phyloP scores from a whole-genome alignment of 2,329 filamentous ascomycete species.

The Erysiphe pulchra region DNA sequence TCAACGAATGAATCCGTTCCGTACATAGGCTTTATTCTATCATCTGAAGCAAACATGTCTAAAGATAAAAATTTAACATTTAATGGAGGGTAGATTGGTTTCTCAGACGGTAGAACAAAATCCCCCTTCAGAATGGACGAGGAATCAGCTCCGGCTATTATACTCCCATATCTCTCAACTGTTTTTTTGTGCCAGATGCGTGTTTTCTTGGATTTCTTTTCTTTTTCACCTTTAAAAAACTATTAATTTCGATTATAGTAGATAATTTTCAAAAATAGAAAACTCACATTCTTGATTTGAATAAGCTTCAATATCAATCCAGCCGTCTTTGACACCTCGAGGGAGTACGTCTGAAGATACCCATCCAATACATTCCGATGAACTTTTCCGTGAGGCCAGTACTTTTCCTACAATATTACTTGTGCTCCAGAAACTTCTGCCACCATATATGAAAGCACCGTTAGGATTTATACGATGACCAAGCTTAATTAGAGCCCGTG shows the following conservation, averaged over 20 bases:
- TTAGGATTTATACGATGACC: slow-evolving; percentile 36
- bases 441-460: slow-evolving; percentile 34
- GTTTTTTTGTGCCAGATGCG: slow-evolving; percentile 33
- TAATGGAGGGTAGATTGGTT: slow-evolving; percentile 20
- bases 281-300: slow-evolving; percentile 9
- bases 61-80: slow-evolving; percentile 25
- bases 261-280: neutral
- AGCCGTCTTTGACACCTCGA: slow-evolving; percentile 24
- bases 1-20: too few species aligned
- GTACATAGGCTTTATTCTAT: slow-evolving; percentile 2
- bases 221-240: slow-evolving; percentile 1
- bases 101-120: slow-evolving; percentile 34
- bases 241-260: neutral
- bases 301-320: slow-evolving; percentile 31
- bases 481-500: slow-evolving; percentile 28
- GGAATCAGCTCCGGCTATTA: slow-evolving; percentile 30
- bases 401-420: slow-evolving; percentile 38
- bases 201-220: slow-evolving; percentile 17
- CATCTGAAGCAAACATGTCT: slow-evolving; percentile 18
- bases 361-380: slow-evolving; percentile 43
- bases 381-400: slow-evolving; percentile 32
- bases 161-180: slow-evolving; percentile 32
- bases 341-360: slow-evolving; percentile 34
- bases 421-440: slow-evolving; percentile 44
- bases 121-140: slow-evolving; percentile 30